Conservation (phyloP, 192 early-diverging fungal genomes). For the Kickxella alabastrina region DNA sequence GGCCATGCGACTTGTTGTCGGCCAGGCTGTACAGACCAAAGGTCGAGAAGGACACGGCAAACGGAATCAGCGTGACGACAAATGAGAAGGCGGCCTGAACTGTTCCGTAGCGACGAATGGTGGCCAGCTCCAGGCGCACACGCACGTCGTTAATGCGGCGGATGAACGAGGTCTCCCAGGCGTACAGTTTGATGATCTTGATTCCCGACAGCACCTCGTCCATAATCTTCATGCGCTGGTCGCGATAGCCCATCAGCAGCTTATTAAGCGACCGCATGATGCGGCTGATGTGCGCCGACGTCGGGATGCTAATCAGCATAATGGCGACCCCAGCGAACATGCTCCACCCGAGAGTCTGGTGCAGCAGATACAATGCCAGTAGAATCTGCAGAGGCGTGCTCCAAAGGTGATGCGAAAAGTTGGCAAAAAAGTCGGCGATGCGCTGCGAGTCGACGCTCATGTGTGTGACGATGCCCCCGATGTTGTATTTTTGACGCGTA, state of each 20-base stretch:
- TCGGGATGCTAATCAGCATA: conserved; percentile 82
- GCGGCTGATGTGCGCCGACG: conserved; percentile 69
- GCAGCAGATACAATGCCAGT: conserved; percentile 75
- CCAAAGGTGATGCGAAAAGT: conserved; percentile 77
- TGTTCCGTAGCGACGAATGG: conserved; percentile 34
- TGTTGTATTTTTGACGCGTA: conserved; percentile 77
- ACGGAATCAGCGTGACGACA: conserved; percentile 41
- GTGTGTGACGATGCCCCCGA: conserved; percentile 73
- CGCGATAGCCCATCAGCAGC: conserved; percentile 70
- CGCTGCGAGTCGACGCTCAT: conserved; percentile 75
- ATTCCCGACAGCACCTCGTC: conserved; percentile 62
- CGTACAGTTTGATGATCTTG: conserved; percentile 69
- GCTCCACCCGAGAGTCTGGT: conserved; percentile 76
- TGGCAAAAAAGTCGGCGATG: conserved; percentile 63
- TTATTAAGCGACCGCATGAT: conserved; percentile 76
- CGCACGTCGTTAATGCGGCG: conserved; percentile 42
- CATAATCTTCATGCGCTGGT: conserved; percentile 66
- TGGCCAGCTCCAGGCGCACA: conserved; percentile 32
- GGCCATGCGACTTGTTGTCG: conserved; percentile 37
- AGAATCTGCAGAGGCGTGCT: conserved; percentile 80
- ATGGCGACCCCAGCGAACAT: conserved; percentile 82
- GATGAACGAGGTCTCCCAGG: conserved; percentile 60
- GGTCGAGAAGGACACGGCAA: conserved; percentile 44
- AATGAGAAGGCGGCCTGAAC: conserved; percentile 39
- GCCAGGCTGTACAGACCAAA: conserved; percentile 45